These are phyloP conservation scores for Bruguiera parviflora DNA, from an alignment of 345 rosid species.

Conservation along the genomic window DNA sequence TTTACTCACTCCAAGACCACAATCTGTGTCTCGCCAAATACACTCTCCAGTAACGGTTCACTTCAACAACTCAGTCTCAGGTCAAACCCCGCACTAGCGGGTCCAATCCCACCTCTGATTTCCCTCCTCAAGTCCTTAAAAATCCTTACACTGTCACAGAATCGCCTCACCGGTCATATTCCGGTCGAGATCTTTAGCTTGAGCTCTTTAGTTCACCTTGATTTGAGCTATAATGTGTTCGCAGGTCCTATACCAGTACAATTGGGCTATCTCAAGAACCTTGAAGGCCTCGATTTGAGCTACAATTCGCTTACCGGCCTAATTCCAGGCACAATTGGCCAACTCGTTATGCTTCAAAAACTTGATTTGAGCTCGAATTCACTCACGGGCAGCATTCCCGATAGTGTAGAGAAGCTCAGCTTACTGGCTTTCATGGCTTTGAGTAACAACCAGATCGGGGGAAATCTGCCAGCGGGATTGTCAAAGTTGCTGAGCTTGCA, in stretches of 20 bases:
- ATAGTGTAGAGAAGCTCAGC: conserved; percentile 47
- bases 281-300: conserved; percentile 75
- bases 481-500: conserved; percentile 57
- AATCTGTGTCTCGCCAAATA: conserved; percentile 39
- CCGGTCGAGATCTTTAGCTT: conserved; percentile 44
- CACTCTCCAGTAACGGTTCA: conserved; percentile 42
- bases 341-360: conserved; percentile 68
- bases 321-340: conserved; percentile 59
- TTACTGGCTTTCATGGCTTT: conserved; percentile 64
- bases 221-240: conserved; percentile 71
- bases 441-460: conserved; percentile 63
- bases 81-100: conserved; percentile 74
- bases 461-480: conserved; percentile 56
- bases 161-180: conserved; percentile 56
- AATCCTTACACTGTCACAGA: conserved; percentile 78
- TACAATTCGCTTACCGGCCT: conserved; percentile 55
- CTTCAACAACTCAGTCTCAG: conserved; percentile 78
- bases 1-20: conserved; percentile 57
- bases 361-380: conserved; percentile 81
- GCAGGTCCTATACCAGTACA: conserved; percentile 55
- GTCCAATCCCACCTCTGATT: conserved; percentile 62
- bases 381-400: conserved; percentile 56
- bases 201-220: conserved; percentile 57
- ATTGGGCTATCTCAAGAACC: conserved; percentile 56
- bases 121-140: conserved; percentile 59